phyloP scores from a whole-genome alignment of 2,329 filamentous ascomycete genomes.

The Penicillium vulpinum region DNA sequence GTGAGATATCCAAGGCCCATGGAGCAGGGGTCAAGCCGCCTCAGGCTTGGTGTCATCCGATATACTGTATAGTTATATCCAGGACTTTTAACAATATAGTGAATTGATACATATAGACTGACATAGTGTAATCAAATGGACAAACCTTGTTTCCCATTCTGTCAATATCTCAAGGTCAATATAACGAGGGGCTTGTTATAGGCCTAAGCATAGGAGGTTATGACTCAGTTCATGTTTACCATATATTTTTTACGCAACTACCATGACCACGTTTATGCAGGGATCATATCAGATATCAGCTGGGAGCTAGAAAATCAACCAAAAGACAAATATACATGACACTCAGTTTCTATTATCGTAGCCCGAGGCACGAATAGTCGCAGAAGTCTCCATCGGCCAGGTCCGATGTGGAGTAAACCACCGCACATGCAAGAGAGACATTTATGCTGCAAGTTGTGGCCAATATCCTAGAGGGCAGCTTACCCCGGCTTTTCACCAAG shows the following conservation, averaged over 20 bases:
- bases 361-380: neutral
- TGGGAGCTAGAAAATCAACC: neutral
- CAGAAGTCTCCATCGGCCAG: neutral
- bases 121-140: neutral
- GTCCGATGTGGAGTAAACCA: constrained; percentile 1
- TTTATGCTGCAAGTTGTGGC: neutral
- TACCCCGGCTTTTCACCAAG: neutral
- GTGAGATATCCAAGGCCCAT: neutral
- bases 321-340: constrained; percentile 1
- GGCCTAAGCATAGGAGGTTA: too few species aligned
- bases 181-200: too few species aligned
- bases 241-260: too few species aligned
- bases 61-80: neutral
- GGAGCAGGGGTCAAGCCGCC: neutral
- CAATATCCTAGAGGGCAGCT: neutral
- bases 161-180: too few species aligned
- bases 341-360: neutral
- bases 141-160: too few species aligned
- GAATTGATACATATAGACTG: neutral
- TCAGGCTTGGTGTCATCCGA: neutral
- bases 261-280: neutral
- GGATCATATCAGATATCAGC: neutral
- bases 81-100: too few species aligned
- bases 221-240: neutral
- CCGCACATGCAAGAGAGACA: neutral